These are phyloP conservation scores for Choanephora cucurbitarum DNA, from an alignment of 371 early-diverging fungal species.

Conservation along the genomic window DNA sequence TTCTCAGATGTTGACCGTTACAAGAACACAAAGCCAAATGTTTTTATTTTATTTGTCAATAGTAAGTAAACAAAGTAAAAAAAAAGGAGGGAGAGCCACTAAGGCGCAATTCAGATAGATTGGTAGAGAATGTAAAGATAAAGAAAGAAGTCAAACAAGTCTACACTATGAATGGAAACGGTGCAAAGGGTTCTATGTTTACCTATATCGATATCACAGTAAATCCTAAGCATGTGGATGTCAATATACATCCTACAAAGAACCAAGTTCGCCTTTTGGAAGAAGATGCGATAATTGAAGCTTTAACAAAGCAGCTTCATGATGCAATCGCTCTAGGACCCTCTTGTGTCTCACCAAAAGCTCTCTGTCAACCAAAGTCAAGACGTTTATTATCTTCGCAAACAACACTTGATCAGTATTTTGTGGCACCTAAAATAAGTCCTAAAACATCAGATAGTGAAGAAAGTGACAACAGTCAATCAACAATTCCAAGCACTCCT, in stretches of 20 bases:
- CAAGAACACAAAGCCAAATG: slow-evolving; percentile 37
- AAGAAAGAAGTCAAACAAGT: slow-evolving; percentile 72
- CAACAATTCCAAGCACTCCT: no score
- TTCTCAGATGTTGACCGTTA: slow-evolving; percentile 56
- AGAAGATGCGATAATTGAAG: slow-evolving; percentile 71
- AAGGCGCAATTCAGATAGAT: slow-evolving; percentile 55
- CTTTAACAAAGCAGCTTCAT: no score
- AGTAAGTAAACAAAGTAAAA: slow-evolving; percentile 46
- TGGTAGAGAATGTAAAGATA: slow-evolving; percentile 76
- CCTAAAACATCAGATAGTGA: no score
- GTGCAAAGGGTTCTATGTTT: no score
- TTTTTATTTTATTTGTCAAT: slow-evolving; percentile 88
- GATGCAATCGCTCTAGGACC: no score
- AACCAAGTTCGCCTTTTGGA: slow-evolving; percentile 80
- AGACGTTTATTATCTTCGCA: no score
- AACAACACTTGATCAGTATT: no score
- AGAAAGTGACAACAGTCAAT: no score
- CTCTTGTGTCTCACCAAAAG: no score
- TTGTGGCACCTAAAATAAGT: no score
- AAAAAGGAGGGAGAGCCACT: slow-evolving; percentile 80
- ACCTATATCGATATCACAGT: slow-evolving; percentile 79
- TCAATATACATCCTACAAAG: slow-evolving; percentile 97
- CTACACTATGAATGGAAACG: slow-evolving; percentile 67
- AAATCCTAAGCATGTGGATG: slow-evolving; percentile 82
- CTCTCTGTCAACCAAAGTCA: no score